Evolutionary conservation across 495 filamentous ascomycete genomes (phyloP).

Genomic region (Aspergillus sparsus): DNA sequence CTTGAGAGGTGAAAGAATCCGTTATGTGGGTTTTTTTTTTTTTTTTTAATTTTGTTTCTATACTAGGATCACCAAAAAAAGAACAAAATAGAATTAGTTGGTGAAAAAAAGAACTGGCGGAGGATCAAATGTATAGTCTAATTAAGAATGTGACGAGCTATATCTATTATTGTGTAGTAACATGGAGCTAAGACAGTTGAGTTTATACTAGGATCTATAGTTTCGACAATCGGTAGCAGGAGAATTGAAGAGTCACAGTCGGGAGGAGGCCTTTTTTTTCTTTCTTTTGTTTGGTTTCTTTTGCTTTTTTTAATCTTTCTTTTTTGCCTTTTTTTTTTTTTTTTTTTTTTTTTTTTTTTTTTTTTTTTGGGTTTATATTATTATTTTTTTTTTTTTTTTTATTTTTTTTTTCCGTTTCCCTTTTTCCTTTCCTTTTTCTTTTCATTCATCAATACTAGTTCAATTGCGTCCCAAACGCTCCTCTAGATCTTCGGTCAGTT

Average conservation of each 20-base stretch:
- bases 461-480: constrained; percentile 81
- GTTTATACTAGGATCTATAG: constrained; percentile 6
- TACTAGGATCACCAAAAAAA: constrained; percentile 14
- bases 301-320: not conserved
- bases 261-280: not conserved
- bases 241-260: not conserved
- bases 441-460: constrained; percentile 4
- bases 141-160: constrained; percentile 7
- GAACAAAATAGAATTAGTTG: not conserved
- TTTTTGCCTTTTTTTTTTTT: not conserved
- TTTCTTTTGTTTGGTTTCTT: not conserved
- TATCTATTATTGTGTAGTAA: constrained; percentile 2
- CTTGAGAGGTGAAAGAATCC: constrained; percentile 12
- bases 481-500: constrained; percentile 77
- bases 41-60: constrained; percentile 12
- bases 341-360: too few species aligned
- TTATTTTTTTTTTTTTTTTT: not conserved
- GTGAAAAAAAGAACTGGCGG: not conserved
- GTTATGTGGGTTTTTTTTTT: constrained; percentile 18
- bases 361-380: too few species aligned
- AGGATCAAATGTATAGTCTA: not conserved
- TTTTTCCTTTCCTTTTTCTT: not conserved
- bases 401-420: not conserved
- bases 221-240: not conserved
- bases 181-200: not conserved